Base-by-base conservation (phyloP, 2,329 filamentous ascomycete genomes). In the Microsporum canis region DNA sequence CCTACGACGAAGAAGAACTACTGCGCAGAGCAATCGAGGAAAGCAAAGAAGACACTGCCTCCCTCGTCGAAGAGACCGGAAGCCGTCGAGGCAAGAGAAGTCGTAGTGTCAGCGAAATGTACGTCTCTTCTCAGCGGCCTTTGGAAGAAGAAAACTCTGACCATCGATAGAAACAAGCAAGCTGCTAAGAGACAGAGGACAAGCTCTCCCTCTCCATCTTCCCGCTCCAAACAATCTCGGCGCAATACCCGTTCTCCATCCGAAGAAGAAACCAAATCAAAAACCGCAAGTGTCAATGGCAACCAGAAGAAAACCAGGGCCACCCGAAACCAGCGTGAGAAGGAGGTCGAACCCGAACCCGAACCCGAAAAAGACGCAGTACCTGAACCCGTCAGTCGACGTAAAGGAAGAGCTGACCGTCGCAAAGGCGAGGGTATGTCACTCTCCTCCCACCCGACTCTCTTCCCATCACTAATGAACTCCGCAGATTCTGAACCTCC, bases 21-120 rank as follows among this genome's bases (percentile, higher is more conserved):
- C 75, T 99, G 43, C 84, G 91, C 60, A 84, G 88, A 66, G 94
- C 92, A 34, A 91, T 99, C 67, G 92, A 97, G 73, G 91, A 95
- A 64, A 99, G 94, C 78, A 96, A 91, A 75, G 87, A 89, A 70
- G 89, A 95, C 49, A 84, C 82, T 8, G 79, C 80, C 56, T 74
- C 78, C 10, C 78, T 79, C 38, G 71, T 72, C 10, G 84, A 87
- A 39, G 79, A 80, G 59, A 78, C 74, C 39, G 77, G 78, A 43
- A 81, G 77, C 58, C 82, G 88, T 65, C 84, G 88, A 69, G 81
- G 84, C 29, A 99, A 99, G 77, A 82, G 94, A 69, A 87, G 86
- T 64, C 84, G 92, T 64, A 95, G 94, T 69, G 90, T 94, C 63
- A 96, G 90, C 70, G 91, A 96, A 82, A 89, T 95, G 92, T 97